A percentile compares a stretch with the other conserved stretches of the same genome.
Evolutionary conservation across 2,329 filamentous ascomycete species (phyloP).

Genomic region (Lanzia echinophila): DNA sequence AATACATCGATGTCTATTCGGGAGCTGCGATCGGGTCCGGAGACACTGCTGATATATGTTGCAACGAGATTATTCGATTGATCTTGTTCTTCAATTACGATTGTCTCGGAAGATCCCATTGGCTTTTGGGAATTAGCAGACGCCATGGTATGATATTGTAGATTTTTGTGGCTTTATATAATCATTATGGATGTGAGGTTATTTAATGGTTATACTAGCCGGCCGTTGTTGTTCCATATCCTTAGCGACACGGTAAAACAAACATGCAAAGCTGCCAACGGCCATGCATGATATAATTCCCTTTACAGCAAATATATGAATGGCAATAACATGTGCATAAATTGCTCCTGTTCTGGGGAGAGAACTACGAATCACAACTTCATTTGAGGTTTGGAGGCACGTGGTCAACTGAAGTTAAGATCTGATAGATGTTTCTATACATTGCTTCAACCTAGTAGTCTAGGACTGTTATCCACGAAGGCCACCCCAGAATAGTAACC

Average conservation of each 20-base stretch:
- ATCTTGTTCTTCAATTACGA: constrained; percentile 26
- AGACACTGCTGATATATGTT: constrained; percentile 22
- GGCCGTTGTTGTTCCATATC: neutral
- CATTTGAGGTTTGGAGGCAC: too few relatives aligned
- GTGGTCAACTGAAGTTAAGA: too few relatives aligned
- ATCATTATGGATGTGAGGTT: neutral
- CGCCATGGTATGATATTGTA: neutral
- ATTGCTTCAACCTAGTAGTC: neutral
- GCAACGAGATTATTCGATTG: constrained; percentile 29
- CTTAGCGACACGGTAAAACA: too few relatives aligned
- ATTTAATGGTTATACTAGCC: too few relatives aligned
- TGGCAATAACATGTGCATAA: too few relatives aligned
- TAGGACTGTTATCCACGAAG: neutral
- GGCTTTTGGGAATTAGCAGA: neutral
- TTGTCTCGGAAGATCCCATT: neutral
- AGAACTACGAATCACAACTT: too few relatives aligned
- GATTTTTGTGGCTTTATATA: neutral
- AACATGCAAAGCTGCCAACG: too few relatives aligned
- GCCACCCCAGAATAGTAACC: neutral
- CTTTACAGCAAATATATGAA: too few relatives aligned
- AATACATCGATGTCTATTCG: constrained; percentile 22
- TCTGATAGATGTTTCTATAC: too few relatives aligned
- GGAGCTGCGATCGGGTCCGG: neutral
- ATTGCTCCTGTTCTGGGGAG: too few relatives aligned
- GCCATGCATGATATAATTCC: too few relatives aligned